phyloP scores from a whole-genome alignment of 1,284 basidiomycete species.

The Malassezia japonica region DNA sequence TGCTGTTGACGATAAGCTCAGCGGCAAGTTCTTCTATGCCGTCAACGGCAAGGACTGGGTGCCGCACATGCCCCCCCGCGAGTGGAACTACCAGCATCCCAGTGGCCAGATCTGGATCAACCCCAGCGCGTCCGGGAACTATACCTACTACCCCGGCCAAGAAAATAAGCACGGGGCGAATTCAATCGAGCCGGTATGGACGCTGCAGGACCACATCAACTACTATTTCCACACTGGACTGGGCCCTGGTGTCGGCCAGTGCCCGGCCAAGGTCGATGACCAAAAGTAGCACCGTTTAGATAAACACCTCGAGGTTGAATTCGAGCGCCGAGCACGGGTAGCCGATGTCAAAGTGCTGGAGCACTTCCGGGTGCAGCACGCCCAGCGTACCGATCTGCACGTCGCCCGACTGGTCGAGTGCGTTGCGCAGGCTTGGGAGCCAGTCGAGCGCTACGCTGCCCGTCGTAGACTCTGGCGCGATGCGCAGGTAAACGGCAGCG shows the following conservation, averaged over 20 bases:
- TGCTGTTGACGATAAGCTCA: slow-evolving; percentile 3
- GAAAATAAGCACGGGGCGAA: slow-evolving; percentile 32
- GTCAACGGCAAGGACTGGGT: slow-evolving; percentile 13
- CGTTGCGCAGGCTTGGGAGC: slow-evolving; percentile 12
- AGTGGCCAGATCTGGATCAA: slow-evolving; percentile 15
- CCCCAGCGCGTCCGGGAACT: slow-evolving; percentile 15
- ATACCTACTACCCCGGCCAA: slow-evolving; percentile 29
- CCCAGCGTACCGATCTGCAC: slow-evolving; percentile 10
- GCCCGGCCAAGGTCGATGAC: neutral
- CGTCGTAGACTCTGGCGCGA: neutral
- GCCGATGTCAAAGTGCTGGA: slow-evolving; percentile 52
- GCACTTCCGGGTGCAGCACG: slow-evolving; percentile 36
- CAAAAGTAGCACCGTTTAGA: slow-evolving; percentile 52
- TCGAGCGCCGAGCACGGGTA: slow-evolving; percentile 94
- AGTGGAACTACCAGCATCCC: slow-evolving; percentile 15
- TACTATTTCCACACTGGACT: neutral
- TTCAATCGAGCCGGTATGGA: too few species aligned
- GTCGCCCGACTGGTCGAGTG: slow-evolving; percentile 3
- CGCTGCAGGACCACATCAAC: slow-evolving; percentile 13
- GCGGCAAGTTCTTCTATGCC: slow-evolving; percentile 1
- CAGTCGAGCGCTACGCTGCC: slow-evolving; percentile 12
- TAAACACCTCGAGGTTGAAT: slow-evolving; percentile 84
- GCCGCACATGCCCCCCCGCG: slow-evolving; percentile 8
- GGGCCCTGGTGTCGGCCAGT: neutral
- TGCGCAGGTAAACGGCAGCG: slow-evolving; percentile 76